Percentiles rank a stretch among this genome's conserved stretches.
Conservation (phyloP, 495 filamentous ascomycete species). For the Aspergillus taichungensis region DNA sequence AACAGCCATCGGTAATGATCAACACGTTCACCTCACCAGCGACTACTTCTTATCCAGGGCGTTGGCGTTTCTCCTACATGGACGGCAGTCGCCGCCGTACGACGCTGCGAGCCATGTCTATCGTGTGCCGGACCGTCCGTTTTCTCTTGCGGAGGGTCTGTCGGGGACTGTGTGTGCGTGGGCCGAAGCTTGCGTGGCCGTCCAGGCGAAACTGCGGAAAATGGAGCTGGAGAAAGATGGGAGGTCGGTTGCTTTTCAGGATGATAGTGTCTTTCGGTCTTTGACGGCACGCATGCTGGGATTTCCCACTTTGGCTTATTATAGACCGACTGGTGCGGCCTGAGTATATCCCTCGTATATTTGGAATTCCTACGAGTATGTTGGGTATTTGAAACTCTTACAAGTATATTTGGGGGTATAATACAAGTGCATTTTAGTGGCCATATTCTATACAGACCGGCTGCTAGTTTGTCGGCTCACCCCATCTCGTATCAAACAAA, state of each 20-base stretch:
- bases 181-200: constrained; percentile 33
- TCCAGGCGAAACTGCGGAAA: constrained; percentile 28
- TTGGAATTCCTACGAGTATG: too few species aligned
- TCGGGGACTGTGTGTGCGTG: constrained; percentile 39
- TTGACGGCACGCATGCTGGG: constrained; percentile 11
- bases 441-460: too few species aligned
- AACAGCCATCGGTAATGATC: neutral
- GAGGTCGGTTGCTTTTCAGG: constrained; percentile 1
- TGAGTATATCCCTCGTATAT: neutral
- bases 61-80: constrained; percentile 33
- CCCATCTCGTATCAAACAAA: too few species aligned
- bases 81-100: constrained; percentile 34
- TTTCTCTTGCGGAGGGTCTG: constrained; percentile 36
- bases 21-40: constrained; percentile 13
- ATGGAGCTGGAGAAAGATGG: constrained; percentile 18
- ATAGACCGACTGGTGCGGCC: constrained; percentile 12
- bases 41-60: constrained; percentile 37
- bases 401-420: too few species aligned
- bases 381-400: too few species aligned
- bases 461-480: too few species aligned
- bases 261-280: constrained; percentile 8
- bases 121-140: constrained; percentile 38
- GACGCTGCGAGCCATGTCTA: constrained; percentile 23
- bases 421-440: too few species aligned
- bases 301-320: constrained; percentile 15